Base-by-base conservation (phyloP, 148 eudicot genomes). In the Rhododendron griersonianum region DNA sequence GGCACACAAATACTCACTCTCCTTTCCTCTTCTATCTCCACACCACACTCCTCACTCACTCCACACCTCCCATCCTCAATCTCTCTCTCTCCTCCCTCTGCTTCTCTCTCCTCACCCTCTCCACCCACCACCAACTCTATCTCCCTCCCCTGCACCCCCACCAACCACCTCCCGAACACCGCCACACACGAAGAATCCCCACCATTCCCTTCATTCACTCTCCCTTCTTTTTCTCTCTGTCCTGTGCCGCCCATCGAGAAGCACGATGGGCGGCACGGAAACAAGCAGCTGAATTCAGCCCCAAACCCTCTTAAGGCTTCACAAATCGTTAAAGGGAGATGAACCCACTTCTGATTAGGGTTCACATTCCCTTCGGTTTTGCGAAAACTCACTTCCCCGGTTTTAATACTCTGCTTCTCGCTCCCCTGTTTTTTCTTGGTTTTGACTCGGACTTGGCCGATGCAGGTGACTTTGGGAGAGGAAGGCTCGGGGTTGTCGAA, bases 391-490 rank as follows among this genome's bases (percentile, higher is more conserved):
- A 85, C 89, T 21, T 92, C 95, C 0, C 91, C 91, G 39, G 89
- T 86, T 86, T 91, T 87, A 83, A 89, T 90, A 19, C 33, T 9
- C 75, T 92, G 37, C 14, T 71, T 92, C 88, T 89, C 11, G 74
- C 14, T 92, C 39, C 90, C 92, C 23, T 95, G 93, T 71, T 71
- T 71, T 19, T 96, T 96, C 91, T 92, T 94, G 11, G 96, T 91
- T 84, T 96, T 96, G 1, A 96, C 98, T 4, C 98, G 87, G 0
- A 96, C 99, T 21, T 96, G 98, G 3, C 98, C 99, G 82, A 96
- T 96, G 84, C 99, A 96, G 3, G 99, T 96, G 21, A 96, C 99
- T 47, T 96, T 96, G 0, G 99, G 99, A 0, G 99, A 96, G 76
- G 99, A 95, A 1, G 97, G 98, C 83, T 95, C 98, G 2, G 94